Evolutionary conservation across 1,139 yeast species (phyloP).

Genomic region (Taphrina pruni): DNA sequence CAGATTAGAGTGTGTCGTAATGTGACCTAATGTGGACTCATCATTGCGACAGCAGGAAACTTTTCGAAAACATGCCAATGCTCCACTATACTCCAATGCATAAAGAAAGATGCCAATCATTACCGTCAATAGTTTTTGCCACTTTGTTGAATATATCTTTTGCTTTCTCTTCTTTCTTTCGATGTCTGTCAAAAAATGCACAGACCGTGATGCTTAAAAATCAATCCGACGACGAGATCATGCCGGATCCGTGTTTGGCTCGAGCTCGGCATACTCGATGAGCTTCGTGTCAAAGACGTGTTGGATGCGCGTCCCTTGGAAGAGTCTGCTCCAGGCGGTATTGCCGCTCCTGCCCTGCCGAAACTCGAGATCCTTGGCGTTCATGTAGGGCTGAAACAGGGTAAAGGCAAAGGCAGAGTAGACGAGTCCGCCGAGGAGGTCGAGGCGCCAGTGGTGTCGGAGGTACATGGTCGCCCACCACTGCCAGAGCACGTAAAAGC

Average conservation of each 20-base stretch:
- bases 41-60: too few species aligned
- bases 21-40: too few species aligned
- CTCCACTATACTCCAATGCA: too few species aligned
- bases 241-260: background rate
- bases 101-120: too few species aligned
- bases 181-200: too few species aligned
- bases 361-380: slow-evolving; percentile 27
- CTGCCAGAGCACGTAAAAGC: slow-evolving; percentile 58
- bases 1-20: too few species aligned
- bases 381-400: slow-evolving; percentile 20
- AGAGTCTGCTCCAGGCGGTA: slow-evolving; percentile 34
- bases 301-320: slow-evolving; percentile 32
- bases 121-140: too few species aligned
- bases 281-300: slow-evolving; percentile 26
- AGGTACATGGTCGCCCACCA: slow-evolving; percentile 80
- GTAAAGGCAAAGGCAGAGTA: slow-evolving; percentile 58
- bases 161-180: too few species aligned
- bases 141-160: too few species aligned
- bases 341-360: slow-evolving; percentile 28
- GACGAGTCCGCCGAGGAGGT: slow-evolving; percentile 60
- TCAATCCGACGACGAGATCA: background rate
- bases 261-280: slow-evolving; percentile 20
- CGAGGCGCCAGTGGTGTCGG: slow-evolving; percentile 74
- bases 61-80: too few species aligned
- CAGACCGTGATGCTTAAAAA: too few species aligned